phyloP scores from a whole-genome alignment of 2,329 filamentous ascomycete species.

The Nannizziopsis barbatae region DNA sequence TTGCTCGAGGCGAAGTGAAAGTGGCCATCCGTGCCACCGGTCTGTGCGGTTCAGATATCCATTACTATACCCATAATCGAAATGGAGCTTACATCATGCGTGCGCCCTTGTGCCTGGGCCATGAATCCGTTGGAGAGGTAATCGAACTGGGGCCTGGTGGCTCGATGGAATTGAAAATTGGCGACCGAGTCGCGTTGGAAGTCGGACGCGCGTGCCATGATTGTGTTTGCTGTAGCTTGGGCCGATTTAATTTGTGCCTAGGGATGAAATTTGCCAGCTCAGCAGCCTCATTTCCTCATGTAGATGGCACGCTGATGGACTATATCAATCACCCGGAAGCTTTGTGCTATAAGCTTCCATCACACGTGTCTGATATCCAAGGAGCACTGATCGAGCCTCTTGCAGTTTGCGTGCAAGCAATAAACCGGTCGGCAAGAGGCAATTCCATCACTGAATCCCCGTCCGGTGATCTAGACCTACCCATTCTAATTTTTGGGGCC shows the following conservation, averaged over 20 bases:
- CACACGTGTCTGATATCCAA: constrained; percentile 42
- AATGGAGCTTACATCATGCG: constrained; percentile 78
- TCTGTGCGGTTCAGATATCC: constrained; percentile 60
- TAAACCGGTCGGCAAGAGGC: constrained; percentile 43
- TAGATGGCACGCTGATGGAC: constrained; percentile 54
- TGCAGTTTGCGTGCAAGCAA: constrained; percentile 50
- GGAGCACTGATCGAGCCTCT: constrained; percentile 51
- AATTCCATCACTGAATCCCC: not conserved
- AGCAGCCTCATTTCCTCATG: constrained; percentile 50
- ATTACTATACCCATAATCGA: constrained; percentile 80
- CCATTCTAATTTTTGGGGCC: constrained; percentile 49
- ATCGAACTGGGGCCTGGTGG: constrained; percentile 54
- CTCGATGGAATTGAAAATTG: constrained; percentile 43
- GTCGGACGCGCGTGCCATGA: constrained; percentile 72
- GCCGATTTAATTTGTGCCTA: constrained; percentile 53
- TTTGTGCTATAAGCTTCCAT: constrained; percentile 49
- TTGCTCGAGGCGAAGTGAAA: constrained; percentile 48
- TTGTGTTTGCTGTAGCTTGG: constrained; percentile 45
- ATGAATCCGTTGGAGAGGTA: constrained; percentile 68
- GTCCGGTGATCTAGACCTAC: constrained; percentile 26
- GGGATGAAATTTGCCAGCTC: constrained; percentile 48
- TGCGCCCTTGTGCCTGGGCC: constrained; percentile 69
- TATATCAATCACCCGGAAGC: constrained; percentile 50
- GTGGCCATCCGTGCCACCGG: constrained; percentile 54
- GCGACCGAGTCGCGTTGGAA: constrained; percentile 85